A percentile compares a stretch with the other conserved stretches of the same genome.
phyloP scores from a whole-genome alignment of 495 filamentous ascomycete genomes.

The Lasiosphaeria hispida region DNA sequence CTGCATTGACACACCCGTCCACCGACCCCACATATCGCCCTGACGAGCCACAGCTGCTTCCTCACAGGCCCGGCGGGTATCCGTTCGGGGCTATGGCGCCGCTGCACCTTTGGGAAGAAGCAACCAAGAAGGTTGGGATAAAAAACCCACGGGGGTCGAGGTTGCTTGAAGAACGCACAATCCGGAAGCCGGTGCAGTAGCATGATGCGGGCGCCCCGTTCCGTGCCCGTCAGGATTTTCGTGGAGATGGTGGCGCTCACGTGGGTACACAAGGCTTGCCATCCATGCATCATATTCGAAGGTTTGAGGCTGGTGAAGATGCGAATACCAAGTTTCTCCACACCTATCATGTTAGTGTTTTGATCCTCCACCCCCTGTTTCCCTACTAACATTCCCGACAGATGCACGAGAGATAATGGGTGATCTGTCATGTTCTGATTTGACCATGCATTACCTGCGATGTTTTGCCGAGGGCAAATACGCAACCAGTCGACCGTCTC shows the following conservation, averaged over 20 bases:
- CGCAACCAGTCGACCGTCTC: too few relatives aligned
- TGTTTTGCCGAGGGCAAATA: not conserved
- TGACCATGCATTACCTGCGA: not conserved
- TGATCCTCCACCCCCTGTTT: not conserved
- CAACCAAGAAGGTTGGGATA: not conserved
- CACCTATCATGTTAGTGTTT: not conserved
- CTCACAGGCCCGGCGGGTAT: not conserved
- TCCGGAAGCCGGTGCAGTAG: conserved; percentile 27
- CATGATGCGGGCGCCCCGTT: conserved; percentile 27
- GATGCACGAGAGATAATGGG: not conserved
- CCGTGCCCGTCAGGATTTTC: conserved; percentile 6
- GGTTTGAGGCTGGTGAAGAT: conserved; percentile 15
- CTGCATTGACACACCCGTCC: conserved; percentile 23
- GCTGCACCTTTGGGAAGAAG: not conserved
- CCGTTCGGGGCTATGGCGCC: not conserved
- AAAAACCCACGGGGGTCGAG: conserved; percentile 1
- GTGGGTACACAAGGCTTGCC: conserved; percentile 2
- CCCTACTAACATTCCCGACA: not conserved
- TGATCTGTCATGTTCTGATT: conserved; percentile 17
- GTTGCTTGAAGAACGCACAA: not conserved
- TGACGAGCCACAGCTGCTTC: too few relatives aligned
- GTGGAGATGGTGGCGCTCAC: not conserved
- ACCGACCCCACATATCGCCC: not conserved
- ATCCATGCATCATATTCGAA: not conserved
- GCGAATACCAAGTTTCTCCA: not conserved